These are phyloP conservation scores for Chytriomyces confervae DNA, from an alignment of 192 early-diverging fungal species.

Conservation along the genomic window DNA sequence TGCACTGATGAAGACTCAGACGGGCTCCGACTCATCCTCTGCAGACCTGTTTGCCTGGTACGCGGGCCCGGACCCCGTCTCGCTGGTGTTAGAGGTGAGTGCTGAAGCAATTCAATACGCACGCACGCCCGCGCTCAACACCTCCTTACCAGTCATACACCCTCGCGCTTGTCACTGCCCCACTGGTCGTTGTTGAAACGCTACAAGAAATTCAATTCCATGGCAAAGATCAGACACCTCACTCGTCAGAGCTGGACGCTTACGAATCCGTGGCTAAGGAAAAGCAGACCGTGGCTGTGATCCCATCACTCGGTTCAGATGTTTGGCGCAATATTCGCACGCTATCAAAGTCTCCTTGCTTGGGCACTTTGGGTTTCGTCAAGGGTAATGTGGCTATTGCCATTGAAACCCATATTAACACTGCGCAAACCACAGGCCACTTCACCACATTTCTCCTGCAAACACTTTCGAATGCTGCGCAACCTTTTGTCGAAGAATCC, in stretches of 20 bases:
- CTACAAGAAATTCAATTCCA: slow-evolving; percentile 33
- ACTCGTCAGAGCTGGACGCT: slow-evolving; percentile 4
- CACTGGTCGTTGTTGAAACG: slow-evolving; percentile 57
- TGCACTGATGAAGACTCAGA: background rate
- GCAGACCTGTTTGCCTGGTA: background rate
- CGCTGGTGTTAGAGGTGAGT: slow-evolving; percentile 18
- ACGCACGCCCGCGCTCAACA: background rate
- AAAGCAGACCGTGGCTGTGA: background rate
- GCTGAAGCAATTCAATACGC: background rate
- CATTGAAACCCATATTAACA: background rate
- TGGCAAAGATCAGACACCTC: background rate
- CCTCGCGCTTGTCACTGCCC: slow-evolving; percentile 49
- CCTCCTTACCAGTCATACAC: slow-evolving; percentile 29
- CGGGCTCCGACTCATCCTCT: background rate
- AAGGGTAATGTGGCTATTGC: slow-evolving; percentile 18
- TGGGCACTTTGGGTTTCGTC: slow-evolving; percentile 40
- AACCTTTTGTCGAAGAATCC: slow-evolving; percentile 84
- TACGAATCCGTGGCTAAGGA: slow-evolving; percentile 35
- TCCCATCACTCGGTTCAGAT: slow-evolving; percentile 43
- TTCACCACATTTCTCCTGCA: slow-evolving; percentile 80
- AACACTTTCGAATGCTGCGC: slow-evolving; percentile 72
- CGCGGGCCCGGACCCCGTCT: slow-evolving; percentile 5
- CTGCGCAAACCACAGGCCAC: slow-evolving; percentile 60
- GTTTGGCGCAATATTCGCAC: slow-evolving; percentile 45
- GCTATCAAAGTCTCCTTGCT: slow-evolving; percentile 43